Base-by-base conservation (phyloP, 768 basidiomycete species). In the Piloderma croceum region DNA sequence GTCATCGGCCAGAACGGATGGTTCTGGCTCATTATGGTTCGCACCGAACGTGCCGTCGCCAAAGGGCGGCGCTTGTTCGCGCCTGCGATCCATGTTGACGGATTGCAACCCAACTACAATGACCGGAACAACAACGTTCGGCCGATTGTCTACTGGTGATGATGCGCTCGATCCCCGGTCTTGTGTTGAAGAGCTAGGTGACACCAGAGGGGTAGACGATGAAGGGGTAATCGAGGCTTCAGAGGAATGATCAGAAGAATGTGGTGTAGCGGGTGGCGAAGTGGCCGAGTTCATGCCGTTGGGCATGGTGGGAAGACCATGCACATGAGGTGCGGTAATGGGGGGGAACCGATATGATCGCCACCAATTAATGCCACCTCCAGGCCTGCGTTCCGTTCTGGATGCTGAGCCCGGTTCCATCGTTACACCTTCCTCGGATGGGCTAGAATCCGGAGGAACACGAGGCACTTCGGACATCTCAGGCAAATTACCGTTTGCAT, bases 51-150 rank as follows among this genome's bases (percentile, higher is more conserved):
- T 35, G 29, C 15, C 48, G 43, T 33, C 49, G 52, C 39, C 49
- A 45, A 19, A 34, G 36, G 20, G 46, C 46, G 40, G 56, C 21
- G 36, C 36, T 36, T 47, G 48, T 46, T 44, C n/a, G 56, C 39
- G 41, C 60, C 18, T 60, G 63, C 44, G 64, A 59, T 68, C 69
- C 49, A 70, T 60, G 52, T 75, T 73, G 23, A 88, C 83, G 43
- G 81, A 83, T 60, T 88, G 87, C 33, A 90, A 62, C 7, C 87
- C 87, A 20, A 90, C 86, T 40, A 90, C 79, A 45, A 90, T 87
- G 45, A 90, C 84, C 15, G 87, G 87, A 11, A 89, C 77, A 24
- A 89, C 82, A 17, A 77, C 62, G 47, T 70, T 69, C 36, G 35
- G 39, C 15, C 31, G 25, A 3, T 23, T 24, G n/a, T n/a, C n/a